Conservation (phyloP, 2,329 filamentous ascomycete species). For the Aureobasidium sp. region DNA sequence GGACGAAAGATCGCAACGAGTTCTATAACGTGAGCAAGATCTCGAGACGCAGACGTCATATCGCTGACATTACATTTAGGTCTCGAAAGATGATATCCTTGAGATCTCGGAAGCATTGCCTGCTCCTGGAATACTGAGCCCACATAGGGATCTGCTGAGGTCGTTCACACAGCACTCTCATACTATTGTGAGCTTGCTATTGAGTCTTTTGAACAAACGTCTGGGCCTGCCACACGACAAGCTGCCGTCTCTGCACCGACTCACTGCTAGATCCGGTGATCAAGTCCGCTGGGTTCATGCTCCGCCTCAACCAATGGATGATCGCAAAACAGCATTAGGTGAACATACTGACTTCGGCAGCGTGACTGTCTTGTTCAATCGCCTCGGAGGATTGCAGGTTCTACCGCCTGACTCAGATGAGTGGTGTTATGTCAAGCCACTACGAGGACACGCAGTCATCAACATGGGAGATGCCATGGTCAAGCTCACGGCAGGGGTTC, state of each 20-base stretch:
- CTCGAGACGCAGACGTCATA: not conserved
- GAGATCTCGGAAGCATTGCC: conserved; percentile 35
- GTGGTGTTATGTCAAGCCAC: conserved; percentile 49
- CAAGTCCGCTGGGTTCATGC: conserved; percentile 49
- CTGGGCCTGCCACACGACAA: conserved; percentile 38
- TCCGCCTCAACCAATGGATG: conserved; percentile 39
- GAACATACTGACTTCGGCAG: conserved; percentile 53
- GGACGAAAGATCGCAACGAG: conserved; percentile 46
- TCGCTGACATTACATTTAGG: conserved; percentile 22
- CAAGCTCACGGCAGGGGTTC: conserved; percentile 36
- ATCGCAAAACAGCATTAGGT: conserved; percentile 39
- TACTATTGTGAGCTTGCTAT: conserved; percentile 39
- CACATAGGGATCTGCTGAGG: conserved; percentile 32
- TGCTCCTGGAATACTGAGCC: conserved; percentile 36
- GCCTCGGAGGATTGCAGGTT: conserved; percentile 50
- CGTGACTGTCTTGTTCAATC: conserved; percentile 51
- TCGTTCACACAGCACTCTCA: conserved; percentile 43
- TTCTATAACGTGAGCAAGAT: conserved; percentile 45
- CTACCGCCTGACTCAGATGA: conserved; percentile 27
- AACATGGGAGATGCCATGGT: conserved; percentile 45
- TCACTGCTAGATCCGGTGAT: conserved; percentile 40
- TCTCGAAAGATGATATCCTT: conserved; percentile 49
- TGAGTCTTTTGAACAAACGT: conserved; percentile 39
- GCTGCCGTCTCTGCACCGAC: conserved; percentile 41
- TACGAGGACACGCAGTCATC: conserved; percentile 42